Percentiles rank a stretch among this genome's conserved stretches.
Evolutionary conservation across 1,284 basidiomycete species (phyloP).

Genomic region (Trametes versicolor): DNA sequence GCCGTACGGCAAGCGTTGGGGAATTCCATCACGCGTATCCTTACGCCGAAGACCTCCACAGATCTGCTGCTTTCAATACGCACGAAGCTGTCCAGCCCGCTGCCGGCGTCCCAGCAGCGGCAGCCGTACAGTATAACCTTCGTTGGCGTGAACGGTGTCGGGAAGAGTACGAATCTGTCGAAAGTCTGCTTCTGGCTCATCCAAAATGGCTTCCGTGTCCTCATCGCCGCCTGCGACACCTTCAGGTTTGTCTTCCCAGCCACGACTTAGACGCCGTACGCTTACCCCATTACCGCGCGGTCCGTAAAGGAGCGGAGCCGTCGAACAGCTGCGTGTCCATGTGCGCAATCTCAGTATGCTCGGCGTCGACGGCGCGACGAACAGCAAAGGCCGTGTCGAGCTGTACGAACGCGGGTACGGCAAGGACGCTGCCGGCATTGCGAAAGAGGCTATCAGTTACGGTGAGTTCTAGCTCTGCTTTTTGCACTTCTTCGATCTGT

Average conservation of each 20-base stretch:
- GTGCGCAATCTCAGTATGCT: constrained; percentile 95
- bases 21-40: constrained; percentile 89
- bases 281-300: background rate
- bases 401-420: constrained; percentile 98
- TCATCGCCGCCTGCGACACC: constrained; percentile 99
- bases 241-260: constrained; percentile 73
- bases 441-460: constrained; percentile 92
- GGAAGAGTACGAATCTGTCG: constrained; percentile 97
- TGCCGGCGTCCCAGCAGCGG: constrained; percentile 77
- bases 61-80: constrained; percentile 89
- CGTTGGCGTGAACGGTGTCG: constrained; percentile 99
- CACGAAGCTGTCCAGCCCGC: constrained; percentile 74
- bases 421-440: constrained; percentile 98
- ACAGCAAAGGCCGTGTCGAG: constrained; percentile 85
- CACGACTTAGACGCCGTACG: background rate
- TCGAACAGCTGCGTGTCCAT: constrained; percentile 97
- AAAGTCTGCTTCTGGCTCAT: constrained; percentile 99
- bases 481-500: background rate
- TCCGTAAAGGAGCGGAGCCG: constrained; percentile 84
- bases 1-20: constrained; percentile 89
- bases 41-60: constrained; percentile 97
- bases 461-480: constrained; percentile 57
- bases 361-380: constrained; percentile 72
- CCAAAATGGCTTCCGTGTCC: constrained; percentile 92
- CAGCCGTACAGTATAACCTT: constrained; percentile 95